Base-by-base conservation (phyloP, 2,329 filamentous ascomycete genomes). In the Alternaria incomplexa region DNA sequence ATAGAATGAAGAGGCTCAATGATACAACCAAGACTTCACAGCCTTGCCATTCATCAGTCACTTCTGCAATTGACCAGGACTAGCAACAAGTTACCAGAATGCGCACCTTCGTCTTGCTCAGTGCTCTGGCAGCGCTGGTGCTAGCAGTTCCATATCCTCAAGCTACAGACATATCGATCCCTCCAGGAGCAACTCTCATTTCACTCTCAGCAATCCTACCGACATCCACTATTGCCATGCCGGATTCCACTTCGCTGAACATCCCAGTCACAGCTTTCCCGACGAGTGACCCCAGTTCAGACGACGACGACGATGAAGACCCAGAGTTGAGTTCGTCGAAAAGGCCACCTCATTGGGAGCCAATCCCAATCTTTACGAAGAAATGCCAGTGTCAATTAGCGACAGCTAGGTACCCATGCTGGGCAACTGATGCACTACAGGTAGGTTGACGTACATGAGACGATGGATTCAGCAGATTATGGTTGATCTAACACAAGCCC, bases 361-460 rank as follows among this genome's bases (percentile, higher is more conserved):
- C 61, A 81, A 89, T 67, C 74, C 81, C 44, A 82, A 88, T 28
- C 80, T 96, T 51, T 78, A 86, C n/a, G 81, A 84, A 56, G 81
- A 84, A 32, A 93, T 77, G 73, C 45, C 63, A 71, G 26, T 77
- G 74, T 59, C 61, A 71, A 22, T 25, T 74, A 45, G 56, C 61
- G 47, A 75, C 71, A 26, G 69, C 68, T 9, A 17, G 36, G 50
- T 73, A 72, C 62, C 73, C 74, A 20, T 77, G 74, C 47, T 77
- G 72, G 71, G 74, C 69, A 6, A 74, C 72, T 3, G 74, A 76
- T 69, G 57, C 69, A 20, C 52, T 75, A 48, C 67, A 73, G 68
- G 74, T 75, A 61, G 62, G 73, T 65, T 43, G 5, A 22, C 44
- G 22, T 58, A 40, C 20, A 40, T 26, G 12, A 28, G n/a, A 44